Base-by-base conservation (phyloP, 306 rosid genomes). In the Mucuna pruriens region DNA sequence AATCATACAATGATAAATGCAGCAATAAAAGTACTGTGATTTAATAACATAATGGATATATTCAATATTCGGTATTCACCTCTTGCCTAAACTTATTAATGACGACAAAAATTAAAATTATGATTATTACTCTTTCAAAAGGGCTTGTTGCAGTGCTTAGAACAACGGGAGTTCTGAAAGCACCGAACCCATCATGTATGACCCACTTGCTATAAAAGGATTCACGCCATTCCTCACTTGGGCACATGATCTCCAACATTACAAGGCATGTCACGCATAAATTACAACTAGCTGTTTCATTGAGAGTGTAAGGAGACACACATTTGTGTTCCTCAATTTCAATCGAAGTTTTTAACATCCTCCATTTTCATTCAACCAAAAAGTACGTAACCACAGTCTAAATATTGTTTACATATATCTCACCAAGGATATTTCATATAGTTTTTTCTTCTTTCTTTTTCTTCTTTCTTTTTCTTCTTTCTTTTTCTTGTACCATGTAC, bases 151-250 rank as follows among this genome's bases (percentile, higher is more conserved):
- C 64, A 25, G n/a, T 29, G 17, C 29, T 40, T 23, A 51, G 22
- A 2, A 51, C 23, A 48, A 16, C 4, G 20, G 67, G 44, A 16
- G 40, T 11, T 29, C 13, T 26, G 9, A 26, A 15, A 63, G 54
- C 74, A 72, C 45, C 2, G 2, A 64, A 11, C 17, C n/a, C 72
- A 48, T 34, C 19, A 36, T 36, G 40, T 36, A 68, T 26, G 66
- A 3, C 19, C 75, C 39, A 13, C 40, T 76, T 34, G 60, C 82
- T 77, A 77, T 83, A 77, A 36, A 70, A 74, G 74, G 74, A 64
- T 49, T 25, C 73, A 61, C 7, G 48, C 44, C 52, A 39, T 45
- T 19, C 64, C 17, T 82, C 63, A 29, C 9, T 63, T 63, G 5
- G 5, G n/a, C 40, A 81, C n/a, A 63, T 1, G 2, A 44, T 44